Evolutionary conservation across 2,329 filamentous ascomycete species (phyloP), one percentile per base, ranked within the genome.

Genomic region (Trichoderma atroviride): DNA sequence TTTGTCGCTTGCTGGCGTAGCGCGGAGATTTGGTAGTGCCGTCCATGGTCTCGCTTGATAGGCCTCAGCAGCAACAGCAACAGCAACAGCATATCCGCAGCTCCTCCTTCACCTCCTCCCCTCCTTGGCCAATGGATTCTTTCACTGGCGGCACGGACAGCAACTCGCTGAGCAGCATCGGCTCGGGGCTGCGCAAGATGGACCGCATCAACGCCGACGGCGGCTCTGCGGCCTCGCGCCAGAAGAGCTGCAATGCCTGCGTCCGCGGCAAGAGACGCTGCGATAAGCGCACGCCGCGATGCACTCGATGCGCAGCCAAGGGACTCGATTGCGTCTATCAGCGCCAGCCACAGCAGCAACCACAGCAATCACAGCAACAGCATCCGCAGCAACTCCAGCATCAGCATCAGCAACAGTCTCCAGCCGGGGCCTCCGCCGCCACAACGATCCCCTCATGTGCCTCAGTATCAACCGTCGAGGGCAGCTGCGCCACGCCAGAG

Each of bases 161-260:
- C 13, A 69, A 35, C 53, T 61, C 67, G n/a, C 58, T 65, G 13
- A 55, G 60, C 67, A 57, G 37, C 19, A 47, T 61, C 22, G 58
- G 52, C 40, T 16, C 43, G 9, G 33, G 52, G n/a, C 33, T 57
- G n/a, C 37, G 63, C 56, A 67, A 52, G 53, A 22, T 33, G 19
- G 57, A 62, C 10, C 47, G 69, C 58, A 40, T 37, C 33, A 61
- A 19, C 27, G 37, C 37, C 5, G 61, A 66, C 6, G 52, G 58
- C 14, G 53, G 55, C 24, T 52, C 73, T 43, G 77, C 79, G 47
- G 78, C 80, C 55, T 88, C 80, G 85, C 77, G 82, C 70, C 83
- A 84, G 73, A 84, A 83, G 79, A 84, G 81, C 77, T 84, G 83
- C 78, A 82, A 84, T 71, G 79, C 82, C 65, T 85, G 83, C 72